Conservation (phyloP, 2,329 filamentous ascomycete species). For the Nigrospora sphaerica region DNA sequence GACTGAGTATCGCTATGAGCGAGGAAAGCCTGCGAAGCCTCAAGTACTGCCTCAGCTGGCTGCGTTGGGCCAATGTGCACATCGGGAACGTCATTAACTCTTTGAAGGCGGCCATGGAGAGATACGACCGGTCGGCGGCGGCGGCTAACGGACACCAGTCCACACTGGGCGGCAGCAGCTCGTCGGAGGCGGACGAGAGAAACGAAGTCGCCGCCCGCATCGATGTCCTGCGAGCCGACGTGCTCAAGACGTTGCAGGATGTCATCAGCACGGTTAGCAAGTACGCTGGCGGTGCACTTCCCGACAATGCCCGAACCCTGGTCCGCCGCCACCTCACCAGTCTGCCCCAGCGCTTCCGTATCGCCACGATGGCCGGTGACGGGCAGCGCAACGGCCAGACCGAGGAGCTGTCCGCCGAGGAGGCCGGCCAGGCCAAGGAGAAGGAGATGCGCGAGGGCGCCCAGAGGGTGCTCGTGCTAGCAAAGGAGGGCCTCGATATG, state of each 20-base stretch:
- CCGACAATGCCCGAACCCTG: constrained; percentile 77
- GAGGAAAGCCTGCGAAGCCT: constrained; percentile 79
- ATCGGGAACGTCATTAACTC: constrained; percentile 69
- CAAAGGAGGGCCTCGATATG: constrained; percentile 88
- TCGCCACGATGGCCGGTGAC: constrained; percentile 50
- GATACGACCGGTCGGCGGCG: constrained; percentile 59
- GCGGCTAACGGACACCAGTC: constrained; percentile 12
- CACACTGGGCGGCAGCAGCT: constrained; percentile 14
- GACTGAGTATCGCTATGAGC: constrained; percentile 84
- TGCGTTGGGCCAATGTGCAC: constrained; percentile 75
- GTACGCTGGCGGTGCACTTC: constrained; percentile 85
- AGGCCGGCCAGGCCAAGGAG: constrained; percentile 31
- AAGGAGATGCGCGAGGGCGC: constrained; percentile 49
- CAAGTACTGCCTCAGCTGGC: constrained; percentile 74
- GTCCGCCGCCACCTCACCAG: constrained; percentile 80
- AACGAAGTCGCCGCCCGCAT: constrained; percentile 55
- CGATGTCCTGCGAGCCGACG: constrained; percentile 58
- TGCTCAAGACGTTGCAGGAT: constrained; percentile 72
- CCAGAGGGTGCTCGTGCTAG: constrained; percentile 75
- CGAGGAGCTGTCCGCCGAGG: constrained; percentile 19
- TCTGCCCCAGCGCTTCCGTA: constrained; percentile 73
- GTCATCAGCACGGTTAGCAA: constrained; percentile 81
- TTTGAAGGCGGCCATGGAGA: constrained; percentile 68
- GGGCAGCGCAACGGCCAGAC: constrained; percentile 18
- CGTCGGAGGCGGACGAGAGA: constrained; percentile 28